These are phyloP conservation scores for Ailanthus altissimus DNA, from an alignment of 345 rosid species.

Conservation along the genomic window DNA sequence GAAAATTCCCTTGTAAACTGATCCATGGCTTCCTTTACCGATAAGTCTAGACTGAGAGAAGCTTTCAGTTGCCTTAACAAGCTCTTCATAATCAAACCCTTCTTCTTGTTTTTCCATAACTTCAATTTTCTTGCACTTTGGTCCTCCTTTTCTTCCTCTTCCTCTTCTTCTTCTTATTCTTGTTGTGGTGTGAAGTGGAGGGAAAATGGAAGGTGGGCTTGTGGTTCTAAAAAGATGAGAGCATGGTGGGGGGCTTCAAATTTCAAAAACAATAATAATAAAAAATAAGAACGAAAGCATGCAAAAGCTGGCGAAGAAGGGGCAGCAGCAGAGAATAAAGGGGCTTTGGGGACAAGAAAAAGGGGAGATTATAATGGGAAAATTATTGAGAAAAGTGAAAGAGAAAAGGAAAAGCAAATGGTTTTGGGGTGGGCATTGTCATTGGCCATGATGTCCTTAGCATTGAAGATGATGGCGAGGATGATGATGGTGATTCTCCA, in stretches of 20 bases:
- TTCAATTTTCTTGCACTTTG: conserved; percentile 1
- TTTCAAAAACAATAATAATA: neutral
- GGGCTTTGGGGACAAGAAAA: conserved; percentile 29
- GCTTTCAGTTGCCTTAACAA: conserved; percentile 49
- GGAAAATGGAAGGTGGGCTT: neutral
- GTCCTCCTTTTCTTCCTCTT: conserved; percentile 5
- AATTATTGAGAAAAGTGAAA: conserved; percentile 48
- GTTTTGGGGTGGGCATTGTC: neutral
- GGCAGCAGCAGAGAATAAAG: conserved; percentile 38
- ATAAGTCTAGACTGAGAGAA: conserved; percentile 61
- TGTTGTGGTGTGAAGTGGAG: neutral
- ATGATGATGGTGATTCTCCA: neutral
- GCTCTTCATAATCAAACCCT: conserved; percentile 52
- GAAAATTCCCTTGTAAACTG: conserved; percentile 48
- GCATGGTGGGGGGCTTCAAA: neutral
- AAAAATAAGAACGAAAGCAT: neutral
- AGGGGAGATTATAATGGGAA: conserved; percentile 29
- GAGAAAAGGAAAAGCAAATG: neutral
- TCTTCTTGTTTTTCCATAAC: neutral
- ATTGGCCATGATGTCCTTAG: conserved; percentile 7
- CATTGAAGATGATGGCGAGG: conserved; percentile 19
- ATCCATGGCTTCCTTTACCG: conserved; percentile 87
- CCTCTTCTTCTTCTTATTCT: neutral
- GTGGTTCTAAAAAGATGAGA: neutral
- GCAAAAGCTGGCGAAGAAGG: conserved; percentile 1